Conservation (phyloP, 148 eudicot genomes). For the Oxyria digyna region DNA sequence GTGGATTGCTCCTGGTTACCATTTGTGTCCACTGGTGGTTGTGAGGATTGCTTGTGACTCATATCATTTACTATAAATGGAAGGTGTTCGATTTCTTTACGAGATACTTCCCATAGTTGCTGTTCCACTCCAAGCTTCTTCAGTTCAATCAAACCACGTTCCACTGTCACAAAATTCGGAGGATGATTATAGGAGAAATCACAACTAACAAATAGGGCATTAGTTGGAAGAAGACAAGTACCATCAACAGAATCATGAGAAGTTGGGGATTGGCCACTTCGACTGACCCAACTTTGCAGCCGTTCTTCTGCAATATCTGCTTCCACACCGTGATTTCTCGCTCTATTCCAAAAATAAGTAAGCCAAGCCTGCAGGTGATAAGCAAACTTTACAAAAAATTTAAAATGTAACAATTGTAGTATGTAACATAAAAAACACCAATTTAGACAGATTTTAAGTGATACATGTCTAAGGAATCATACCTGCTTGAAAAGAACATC, state of each 20-base stretch:
- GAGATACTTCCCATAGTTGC: slow-evolving; percentile 90
- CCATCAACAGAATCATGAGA: slow-evolving; percentile 81
- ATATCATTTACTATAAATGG: slow-evolving; percentile 7
- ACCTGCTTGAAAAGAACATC: slow-evolving; percentile 96
- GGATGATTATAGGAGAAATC: not conserved
- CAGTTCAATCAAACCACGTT: slow-evolving; percentile 55
- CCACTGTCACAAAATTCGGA: slow-evolving; percentile 28
- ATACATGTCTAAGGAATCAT: slow-evolving; percentile 12
- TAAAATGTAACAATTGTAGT: no score
- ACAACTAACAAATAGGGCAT: slow-evolving; percentile 6
- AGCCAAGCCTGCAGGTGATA: slow-evolving; percentile 62
- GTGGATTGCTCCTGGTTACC: not conserved
- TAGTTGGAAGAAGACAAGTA: slow-evolving; percentile 7
- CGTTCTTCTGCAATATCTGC: slow-evolving; percentile 78
- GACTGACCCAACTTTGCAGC: slow-evolving; percentile 56
- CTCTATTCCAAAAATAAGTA: slow-evolving; percentile 76
- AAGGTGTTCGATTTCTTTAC: slow-evolving; percentile 60
- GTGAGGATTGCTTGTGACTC: not conserved
- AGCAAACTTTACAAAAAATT: no score
- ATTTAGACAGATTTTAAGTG: no score
- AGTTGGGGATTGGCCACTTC: slow-evolving; percentile 46
- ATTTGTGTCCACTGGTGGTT: not conserved
- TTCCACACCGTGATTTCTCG: slow-evolving; percentile 58
- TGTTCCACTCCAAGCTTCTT: slow-evolving; percentile 70
- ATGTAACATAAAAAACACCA: no score